phyloP scores from a whole-genome alignment of 805 yeast genomes.

The Metschnikowia shivogae region DNA sequence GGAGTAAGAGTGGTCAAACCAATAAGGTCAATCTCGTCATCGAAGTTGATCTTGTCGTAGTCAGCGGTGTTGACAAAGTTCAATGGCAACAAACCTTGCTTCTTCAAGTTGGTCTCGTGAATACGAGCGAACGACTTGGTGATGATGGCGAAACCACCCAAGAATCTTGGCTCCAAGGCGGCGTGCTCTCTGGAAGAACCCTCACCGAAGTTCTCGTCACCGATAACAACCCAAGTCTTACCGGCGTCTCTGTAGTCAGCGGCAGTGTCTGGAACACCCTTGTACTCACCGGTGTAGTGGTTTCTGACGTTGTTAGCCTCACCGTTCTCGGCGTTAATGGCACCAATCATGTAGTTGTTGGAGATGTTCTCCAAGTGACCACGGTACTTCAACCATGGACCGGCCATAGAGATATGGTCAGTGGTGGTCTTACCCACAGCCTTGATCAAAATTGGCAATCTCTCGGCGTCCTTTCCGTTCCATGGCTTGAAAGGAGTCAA shows the following conservation, averaged over 20 bases:
- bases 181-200: slow-evolving; percentile 99
- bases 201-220: slow-evolving; percentile 99
- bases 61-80: slow-evolving; percentile 86
- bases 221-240: slow-evolving; percentile 93
- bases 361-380: slow-evolving; percentile 99
- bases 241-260: slow-evolving; percentile 91
- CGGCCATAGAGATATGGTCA: slow-evolving; percentile 99
- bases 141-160: slow-evolving; percentile 97
- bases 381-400: slow-evolving; percentile 99
- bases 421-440: slow-evolving; percentile 98
- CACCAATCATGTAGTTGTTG: slow-evolving; percentile 99
- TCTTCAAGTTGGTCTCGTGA: slow-evolving; percentile 99
- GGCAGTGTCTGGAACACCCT: slow-evolving; percentile 96
- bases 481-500: slow-evolving; percentile 92
- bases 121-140: slow-evolving; percentile 98
- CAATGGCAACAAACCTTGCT: slow-evolving; percentile 97
- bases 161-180: slow-evolving; percentile 98
- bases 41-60: slow-evolving; percentile 90
- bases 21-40: slow-evolving; percentile 81
- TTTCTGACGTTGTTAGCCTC: slow-evolving; percentile 90
- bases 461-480: slow-evolving; percentile 91
- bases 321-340: slow-evolving; percentile 92
- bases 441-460: slow-evolving; percentile 92
- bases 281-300: slow-evolving; percentile 86
- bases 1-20: slow-evolving; percentile 87